A percentile compares a stretch with the other conserved stretches of the same genome.
phyloP scores from a whole-genome alignment of 192 early-diverging fungal species.

The Linderina pennispora region DNA sequence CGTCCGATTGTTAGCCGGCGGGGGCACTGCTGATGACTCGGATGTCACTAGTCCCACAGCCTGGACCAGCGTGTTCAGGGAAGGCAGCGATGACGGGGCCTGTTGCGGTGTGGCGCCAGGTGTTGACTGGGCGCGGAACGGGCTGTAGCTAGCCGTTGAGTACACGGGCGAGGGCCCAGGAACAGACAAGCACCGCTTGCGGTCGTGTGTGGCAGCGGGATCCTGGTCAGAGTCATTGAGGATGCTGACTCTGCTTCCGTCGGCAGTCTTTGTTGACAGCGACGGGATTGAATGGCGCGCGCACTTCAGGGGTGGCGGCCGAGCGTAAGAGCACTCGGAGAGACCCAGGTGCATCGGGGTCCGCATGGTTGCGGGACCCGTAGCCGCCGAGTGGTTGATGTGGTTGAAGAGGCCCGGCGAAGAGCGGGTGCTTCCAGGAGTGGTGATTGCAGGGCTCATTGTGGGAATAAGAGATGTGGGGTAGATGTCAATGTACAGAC shows the following conservation, averaged over 20 bases:
- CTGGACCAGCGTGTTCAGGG: slow-evolving; percentile 28
- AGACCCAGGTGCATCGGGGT: slow-evolving; percentile 10
- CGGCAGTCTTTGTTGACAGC: slow-evolving; percentile 36
- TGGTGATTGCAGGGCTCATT: too few relatives aligned
- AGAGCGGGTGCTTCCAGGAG: too few relatives aligned
- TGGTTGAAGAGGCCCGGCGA: too few relatives aligned
- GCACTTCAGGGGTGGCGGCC: slow-evolving; percentile 1
- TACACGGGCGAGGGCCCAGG: slow-evolving; percentile 16
- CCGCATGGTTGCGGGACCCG: not conserved
- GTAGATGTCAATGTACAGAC: too few relatives aligned
- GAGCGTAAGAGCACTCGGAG: slow-evolving; percentile 3
- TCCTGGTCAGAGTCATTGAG: slow-evolving; percentile 30
- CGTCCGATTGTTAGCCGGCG: not conserved
- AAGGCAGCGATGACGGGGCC: slow-evolving; percentile 21
- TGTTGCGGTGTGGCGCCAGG: slow-evolving; percentile 18
- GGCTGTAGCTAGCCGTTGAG: slow-evolving; percentile 12
- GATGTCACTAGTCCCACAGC: slow-evolving; percentile 27
- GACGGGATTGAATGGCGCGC: slow-evolving; percentile 18
- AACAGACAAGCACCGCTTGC: slow-evolving; percentile 31
- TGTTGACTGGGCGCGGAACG: slow-evolving; percentile 19
- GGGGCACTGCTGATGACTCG: not conserved
- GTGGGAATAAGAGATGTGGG: too few relatives aligned
- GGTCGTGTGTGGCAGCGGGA: slow-evolving; percentile 4
- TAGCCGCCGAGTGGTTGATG: too few relatives aligned
- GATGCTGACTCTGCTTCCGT: slow-evolving; percentile 40